Conservation (phyloP, 768 basidiomycete genomes). For the Lentinus brumalis region DNA sequence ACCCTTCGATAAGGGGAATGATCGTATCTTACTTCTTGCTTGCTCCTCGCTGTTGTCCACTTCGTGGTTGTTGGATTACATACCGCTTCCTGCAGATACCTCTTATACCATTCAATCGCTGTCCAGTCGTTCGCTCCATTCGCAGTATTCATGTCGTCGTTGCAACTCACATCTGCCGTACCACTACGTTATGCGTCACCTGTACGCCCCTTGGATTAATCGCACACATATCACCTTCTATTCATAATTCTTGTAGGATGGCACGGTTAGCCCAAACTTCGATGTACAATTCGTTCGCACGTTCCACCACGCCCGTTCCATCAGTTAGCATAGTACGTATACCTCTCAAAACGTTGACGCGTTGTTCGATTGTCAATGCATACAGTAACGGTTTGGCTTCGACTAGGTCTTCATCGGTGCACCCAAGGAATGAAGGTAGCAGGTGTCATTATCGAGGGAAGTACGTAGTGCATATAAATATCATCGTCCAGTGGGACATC, state of each 20-base stretch:
- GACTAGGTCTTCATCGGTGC: no score
- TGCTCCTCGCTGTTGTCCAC: constrained; percentile 12
- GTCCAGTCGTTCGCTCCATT: constrained; percentile 11
- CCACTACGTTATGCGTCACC: constrained; percentile 16
- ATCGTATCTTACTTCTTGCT: constrained; percentile 20
- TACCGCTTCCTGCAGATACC: constrained; percentile 28
- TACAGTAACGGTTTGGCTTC: neutral
- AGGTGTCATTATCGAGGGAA: neutral
- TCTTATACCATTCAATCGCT: constrained; percentile 11
- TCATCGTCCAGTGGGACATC: neutral
- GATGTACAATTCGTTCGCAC: constrained; percentile 17
- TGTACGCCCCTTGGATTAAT: constrained; percentile 13
- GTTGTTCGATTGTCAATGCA: constrained; percentile 10
- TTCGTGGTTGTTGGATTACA: constrained; percentile 36
- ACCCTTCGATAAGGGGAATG: constrained; percentile 8
- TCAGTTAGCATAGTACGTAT: neutral
- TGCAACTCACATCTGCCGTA: constrained; percentile 19
- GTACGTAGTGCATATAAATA: neutral
- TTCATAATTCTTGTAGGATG: constrained; percentile 18
- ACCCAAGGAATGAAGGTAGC: no score
- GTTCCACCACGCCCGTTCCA: neutral
- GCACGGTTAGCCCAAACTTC: constrained; percentile 4
- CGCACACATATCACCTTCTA: constrained; percentile 1
- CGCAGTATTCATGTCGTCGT: constrained; percentile 20
- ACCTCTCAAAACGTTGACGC: constrained; percentile 5